Base-by-base conservation (phyloP, 768 basidiomycete species). In the Podaxis sp. region DNA sequence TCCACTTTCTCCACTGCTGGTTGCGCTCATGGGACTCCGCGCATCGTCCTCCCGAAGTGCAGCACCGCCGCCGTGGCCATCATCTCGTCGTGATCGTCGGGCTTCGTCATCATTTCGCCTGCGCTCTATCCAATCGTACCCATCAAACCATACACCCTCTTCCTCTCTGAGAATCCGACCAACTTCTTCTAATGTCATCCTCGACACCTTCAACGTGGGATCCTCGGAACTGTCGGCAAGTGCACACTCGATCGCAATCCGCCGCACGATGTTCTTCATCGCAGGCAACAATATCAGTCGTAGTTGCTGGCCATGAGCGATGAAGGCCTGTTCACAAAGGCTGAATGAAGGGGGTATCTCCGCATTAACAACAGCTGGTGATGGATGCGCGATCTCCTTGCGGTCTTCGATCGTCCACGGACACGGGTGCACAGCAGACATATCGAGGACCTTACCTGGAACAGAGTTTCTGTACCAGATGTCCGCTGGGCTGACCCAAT, bases 401-500 rank as follows among this genome's bases (percentile, higher is more conserved):
- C 76, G 71, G 36, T 67, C 61, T 40, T 76, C 75, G 19, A 78
- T 71, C 1, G 83, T 79, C 89, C 89, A 91, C 0, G 89, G 85
- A 67, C 86, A 89, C 0, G 90, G 90, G 61, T 84, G 82, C 0
- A 79, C 64, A 0, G 82, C 81, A 4, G 61, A 71, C 63, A 77
- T 79, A 49, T 62, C 75, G 56, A 63, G 70, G 60, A 72, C 74
- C 66, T 72, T 77, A 58, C 81, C 82, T 33, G 70, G 77, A 62
- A 74, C 71, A 4, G 66, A 65, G 61, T 79, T 70, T 9, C 75
- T 73, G 56, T 85, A 89, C 82, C 83, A 91, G 52, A 84, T 79
- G 70, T 93, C 91, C 0, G 86, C 88, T 9, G 90, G 91, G 55
- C 82, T 87, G 49, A 87, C 73, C 90, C 91, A 93, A 67, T 85